Evolutionary conservation across 2,329 filamentous ascomycete species (phyloP), one percentile per base, ranked within the genome.

Genomic region (Pseudophaeomoniella oleicola): DNA sequence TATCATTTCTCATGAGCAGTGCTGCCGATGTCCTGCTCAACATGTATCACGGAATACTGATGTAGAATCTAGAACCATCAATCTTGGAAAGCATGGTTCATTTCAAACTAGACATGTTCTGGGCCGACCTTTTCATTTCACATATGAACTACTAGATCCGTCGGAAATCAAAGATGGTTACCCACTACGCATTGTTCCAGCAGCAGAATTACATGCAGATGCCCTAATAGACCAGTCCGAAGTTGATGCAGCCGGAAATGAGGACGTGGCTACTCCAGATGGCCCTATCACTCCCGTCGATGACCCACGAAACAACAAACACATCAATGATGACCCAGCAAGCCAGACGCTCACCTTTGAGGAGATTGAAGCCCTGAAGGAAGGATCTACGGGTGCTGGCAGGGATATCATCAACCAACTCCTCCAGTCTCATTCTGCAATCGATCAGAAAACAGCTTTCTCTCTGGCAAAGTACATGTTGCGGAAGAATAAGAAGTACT

Each of bases 401-500:
- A 81, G 82, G 54, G 87, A 93, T 36, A 72, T 98, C 34, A 90
- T 98, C 44, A 79, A 83, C n/a, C 93, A 87, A 59, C 75, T 98
- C 16, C 72, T 98, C 58, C 71, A 86, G 18, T 90, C 86, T 31
- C 90, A 98, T 57, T 78, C 82, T 13, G 82, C 80, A 1, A 70
- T 98, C 31, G 86, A 93, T 46, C 81, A 96, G 62, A 98, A 98
- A 67, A 96, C 90, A 0, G 71, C 77, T 1, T 98, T 92, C 52
- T 92, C 86, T 2, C 66, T 94, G 39, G 87, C 88, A 31, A 98
- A 98, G 58, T 98, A 98, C 60, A 94, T 90, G 51, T 65, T 96
- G 13, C 69, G 93, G 32, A 98, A 98, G 63, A 81, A 83, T 44
- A 87, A 79, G 54, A 98, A 98, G 59, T 96, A 93, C 55, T 71